phyloP scores from a whole-genome alignment of 208 protist species.

The Acanthamoeba healyi region DNA sequence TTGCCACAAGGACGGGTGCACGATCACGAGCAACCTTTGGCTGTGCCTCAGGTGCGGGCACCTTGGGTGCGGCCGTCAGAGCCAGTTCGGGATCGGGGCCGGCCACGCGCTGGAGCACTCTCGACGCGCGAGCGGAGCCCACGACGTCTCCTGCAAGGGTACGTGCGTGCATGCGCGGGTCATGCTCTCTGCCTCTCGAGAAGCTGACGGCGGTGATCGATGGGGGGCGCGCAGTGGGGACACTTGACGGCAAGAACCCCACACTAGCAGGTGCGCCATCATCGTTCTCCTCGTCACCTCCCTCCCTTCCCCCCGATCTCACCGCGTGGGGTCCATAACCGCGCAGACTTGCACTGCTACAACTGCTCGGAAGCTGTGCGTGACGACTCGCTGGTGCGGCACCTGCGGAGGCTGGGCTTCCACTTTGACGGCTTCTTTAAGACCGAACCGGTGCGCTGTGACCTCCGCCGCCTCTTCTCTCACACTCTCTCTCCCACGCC shows the following conservation, averaged over 20 bases:
- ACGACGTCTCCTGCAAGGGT: slow-evolving; percentile 1
- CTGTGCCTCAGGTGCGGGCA: neutral
- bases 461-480: too few species aligned
- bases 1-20: neutral
- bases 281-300: too few species aligned
- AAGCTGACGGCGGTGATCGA: too few species aligned
- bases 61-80: neutral
- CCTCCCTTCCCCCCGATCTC: neutral
- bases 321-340: neutral
- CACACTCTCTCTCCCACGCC: too few species aligned
- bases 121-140: neutral
- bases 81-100: neutral
- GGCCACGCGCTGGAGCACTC: neutral
- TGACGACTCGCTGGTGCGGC: neutral
- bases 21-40: neutral
- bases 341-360: neutral
- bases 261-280: neutral
- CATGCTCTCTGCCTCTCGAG: neutral
- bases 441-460: neutral
- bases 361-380: neutral
- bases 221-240: slow-evolving; percentile 21
- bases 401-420: neutral
- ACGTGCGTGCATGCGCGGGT: too few species aligned
- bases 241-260: slow-evolving; percentile 13
- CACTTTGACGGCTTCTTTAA: neutral